phyloP scores from a whole-genome alignment of 495 filamentous ascomycete genomes.

The Copromyces sp. region DNA sequence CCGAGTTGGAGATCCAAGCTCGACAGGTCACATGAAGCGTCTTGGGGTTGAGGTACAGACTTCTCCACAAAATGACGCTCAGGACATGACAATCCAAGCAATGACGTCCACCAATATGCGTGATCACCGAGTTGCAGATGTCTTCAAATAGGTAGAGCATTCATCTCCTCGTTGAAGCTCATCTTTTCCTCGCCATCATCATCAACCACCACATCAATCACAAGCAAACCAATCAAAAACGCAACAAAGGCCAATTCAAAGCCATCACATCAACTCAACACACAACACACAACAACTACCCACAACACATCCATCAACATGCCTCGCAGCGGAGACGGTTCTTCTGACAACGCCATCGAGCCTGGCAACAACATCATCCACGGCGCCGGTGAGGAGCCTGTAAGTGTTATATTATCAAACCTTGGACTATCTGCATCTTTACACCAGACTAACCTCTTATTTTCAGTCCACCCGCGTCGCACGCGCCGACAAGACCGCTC shows the following conservation, averaged over 20 bases:
- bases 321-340: conserved; percentile 30
- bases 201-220: not conserved
- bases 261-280: not conserved
- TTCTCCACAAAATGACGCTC: not conserved
- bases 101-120: not conserved
- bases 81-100: not conserved
- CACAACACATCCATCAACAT: conserved; percentile 14
- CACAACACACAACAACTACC: not conserved
- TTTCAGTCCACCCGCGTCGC: conserved; percentile 12
- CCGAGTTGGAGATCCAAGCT: not conserved
- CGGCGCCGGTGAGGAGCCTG: conserved; percentile 21
- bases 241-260: not conserved
- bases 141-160: not conserved
- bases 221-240: not conserved
- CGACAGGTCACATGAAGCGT: not conserved
- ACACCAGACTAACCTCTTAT: conserved; percentile 1
- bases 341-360: conserved; percentile 27
- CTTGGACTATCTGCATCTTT: not conserved
- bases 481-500: conserved; percentile 32
- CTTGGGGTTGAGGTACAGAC: not conserved
- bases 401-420: conserved; percentile 3
- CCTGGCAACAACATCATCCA: conserved; percentile 29
- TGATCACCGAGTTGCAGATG: not conserved
- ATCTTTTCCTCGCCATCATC: not conserved
- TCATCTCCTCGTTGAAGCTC: not conserved